These are phyloP conservation scores for Gentiana straminea DNA, from an alignment of 257 asterid genomes.

Conservation along the genomic window DNA sequence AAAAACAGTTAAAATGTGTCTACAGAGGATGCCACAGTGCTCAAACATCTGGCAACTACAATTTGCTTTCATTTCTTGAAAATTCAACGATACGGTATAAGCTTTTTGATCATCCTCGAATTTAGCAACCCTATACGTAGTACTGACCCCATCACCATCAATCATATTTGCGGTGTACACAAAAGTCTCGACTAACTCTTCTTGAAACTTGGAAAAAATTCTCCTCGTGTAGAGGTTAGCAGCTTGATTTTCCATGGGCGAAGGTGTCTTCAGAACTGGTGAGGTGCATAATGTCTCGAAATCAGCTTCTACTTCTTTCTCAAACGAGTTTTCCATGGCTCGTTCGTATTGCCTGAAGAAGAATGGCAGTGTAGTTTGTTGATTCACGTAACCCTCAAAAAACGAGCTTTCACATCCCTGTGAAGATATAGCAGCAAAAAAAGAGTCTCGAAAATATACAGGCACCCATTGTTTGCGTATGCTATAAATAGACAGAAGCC, in stretches of 20 bases:
- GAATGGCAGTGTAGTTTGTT: conserved; percentile 75
- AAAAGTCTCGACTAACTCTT: conserved; percentile 90
- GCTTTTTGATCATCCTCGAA: conserved; percentile 71
- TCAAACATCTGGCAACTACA: conserved; percentile 94
- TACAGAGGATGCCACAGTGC: conserved; percentile 73
- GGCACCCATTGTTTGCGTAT: conserved; percentile 85
- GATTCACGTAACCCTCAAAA: conserved; percentile 78
- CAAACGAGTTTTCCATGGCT: conserved; percentile 68
- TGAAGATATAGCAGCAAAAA: conserved; percentile 53
- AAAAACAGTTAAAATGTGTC: conserved; percentile 88
- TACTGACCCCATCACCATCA: conserved; percentile 50
- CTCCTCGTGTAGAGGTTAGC: conserved; percentile 62
- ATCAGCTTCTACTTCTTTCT: conserved; percentile 79
- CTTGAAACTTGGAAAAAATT: conserved; percentile 72
- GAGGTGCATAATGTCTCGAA: conserved; percentile 59
- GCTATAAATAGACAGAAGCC: conserved; percentile 75
- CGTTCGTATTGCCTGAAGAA: conserved; percentile 91
- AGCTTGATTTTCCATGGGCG: conserved; percentile 96
- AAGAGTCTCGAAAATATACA: conserved; percentile 70
- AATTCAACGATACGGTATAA: conserved; percentile 50
- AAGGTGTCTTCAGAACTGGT: conserved; percentile 75
- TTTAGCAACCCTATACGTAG: conserved; percentile 84
- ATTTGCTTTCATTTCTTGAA: conserved; percentile 55
- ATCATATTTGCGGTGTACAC: conserved; percentile 84
- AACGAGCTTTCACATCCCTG: conserved; percentile 54